Evolutionary conservation across 352 stramenopile genomes (phyloP).

Genomic region (Aphanomyces invadans): DNA sequence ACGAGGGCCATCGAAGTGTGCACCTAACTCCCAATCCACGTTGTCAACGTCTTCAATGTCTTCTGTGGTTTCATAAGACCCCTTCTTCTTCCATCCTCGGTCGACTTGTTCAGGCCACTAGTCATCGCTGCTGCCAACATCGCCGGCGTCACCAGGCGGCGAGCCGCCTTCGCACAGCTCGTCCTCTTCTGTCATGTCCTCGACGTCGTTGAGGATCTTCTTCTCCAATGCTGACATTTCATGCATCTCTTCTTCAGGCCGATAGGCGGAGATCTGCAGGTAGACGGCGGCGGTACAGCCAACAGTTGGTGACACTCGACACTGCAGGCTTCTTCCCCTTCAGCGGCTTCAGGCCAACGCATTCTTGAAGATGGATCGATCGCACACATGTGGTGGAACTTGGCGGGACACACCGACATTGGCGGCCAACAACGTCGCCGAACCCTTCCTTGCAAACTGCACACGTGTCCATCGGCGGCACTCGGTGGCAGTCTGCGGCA

Average conservation of each 20-base stretch:
- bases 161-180: not conserved
- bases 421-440: no score
- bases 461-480: no score
- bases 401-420: not conserved
- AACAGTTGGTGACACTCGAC: not conserved
- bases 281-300: not conserved
- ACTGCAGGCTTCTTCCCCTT: not conserved
- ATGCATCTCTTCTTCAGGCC: not conserved
- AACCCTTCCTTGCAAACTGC: not conserved
- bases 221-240: not conserved
- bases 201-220: not conserved
- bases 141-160: not conserved
- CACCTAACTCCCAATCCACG: not conserved
- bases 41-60: not conserved
- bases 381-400: not conserved
- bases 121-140: not conserved
- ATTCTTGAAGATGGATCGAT: not conserved
- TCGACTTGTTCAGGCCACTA: not conserved
- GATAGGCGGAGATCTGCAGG: not conserved
- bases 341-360: not conserved
- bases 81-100: not conserved
- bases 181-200: not conserved
- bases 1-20: not conserved
- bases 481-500: no score
- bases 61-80: not conserved